Evolutionary conservation across 345 rosid species (phyloP).

Genomic region (Stellera chamaejasme): DNA sequence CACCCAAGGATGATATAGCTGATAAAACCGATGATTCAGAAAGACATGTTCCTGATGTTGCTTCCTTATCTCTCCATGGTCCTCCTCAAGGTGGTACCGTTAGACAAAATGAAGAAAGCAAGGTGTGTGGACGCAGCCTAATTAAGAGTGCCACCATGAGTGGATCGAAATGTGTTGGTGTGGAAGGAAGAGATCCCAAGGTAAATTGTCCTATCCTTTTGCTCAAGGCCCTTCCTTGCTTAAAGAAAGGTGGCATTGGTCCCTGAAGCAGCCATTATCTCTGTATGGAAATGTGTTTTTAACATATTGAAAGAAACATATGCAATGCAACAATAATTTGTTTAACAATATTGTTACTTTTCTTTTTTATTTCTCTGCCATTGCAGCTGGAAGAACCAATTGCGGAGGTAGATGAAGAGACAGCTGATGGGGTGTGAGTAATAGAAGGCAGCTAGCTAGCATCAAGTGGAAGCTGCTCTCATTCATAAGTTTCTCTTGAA

Average conservation of each 20-base stretch:
- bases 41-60: conserved; percentile 33
- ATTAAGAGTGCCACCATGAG: conserved; percentile 87
- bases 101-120: conserved; percentile 22
- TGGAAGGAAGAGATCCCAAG: conserved; percentile 34
- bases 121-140: conserved; percentile 42
- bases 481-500: no score
- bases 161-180: conserved; percentile 73
- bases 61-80: conserved; percentile 40
- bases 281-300: no score
- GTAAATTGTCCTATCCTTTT: conserved; percentile 16
- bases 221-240: neutral
- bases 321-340: neutral
- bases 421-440: conserved; percentile 39
- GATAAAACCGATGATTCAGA: conserved; percentile 21
- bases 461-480: no score
- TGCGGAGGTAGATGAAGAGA: conserved; percentile 34
- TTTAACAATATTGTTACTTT: neutral
- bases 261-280: neutral
- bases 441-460: conserved; percentile 19
- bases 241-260: neutral
- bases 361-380: neutral
- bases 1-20: conserved; percentile 39
- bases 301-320: neutral
- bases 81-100: conserved; percentile 29
- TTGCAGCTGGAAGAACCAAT: conserved; percentile 37